phyloP scores from a whole-genome alignment of 805 yeast species.

The Candida golubevii region DNA sequence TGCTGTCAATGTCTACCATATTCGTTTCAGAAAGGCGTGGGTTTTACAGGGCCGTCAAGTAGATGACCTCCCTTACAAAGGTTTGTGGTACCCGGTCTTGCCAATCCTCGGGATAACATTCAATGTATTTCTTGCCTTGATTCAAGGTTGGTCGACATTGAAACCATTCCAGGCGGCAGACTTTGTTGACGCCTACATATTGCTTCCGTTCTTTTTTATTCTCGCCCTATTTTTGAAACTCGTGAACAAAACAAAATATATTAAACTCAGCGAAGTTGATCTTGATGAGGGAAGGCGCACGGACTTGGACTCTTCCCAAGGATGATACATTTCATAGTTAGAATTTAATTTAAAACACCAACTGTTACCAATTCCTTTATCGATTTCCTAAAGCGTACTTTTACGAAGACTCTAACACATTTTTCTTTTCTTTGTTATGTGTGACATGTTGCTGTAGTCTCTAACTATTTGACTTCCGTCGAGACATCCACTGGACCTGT shows the following conservation, averaged over 20 bases:
- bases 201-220: conserved; percentile 54
- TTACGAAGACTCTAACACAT: too few relatives aligned
- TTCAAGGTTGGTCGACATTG: conserved; percentile 65
- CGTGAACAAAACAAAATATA: conserved; percentile 38
- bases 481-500: too few relatives aligned
- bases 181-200: conserved; percentile 55
- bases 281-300: conserved; percentile 49
- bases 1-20: conserved; percentile 49
- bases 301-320: conserved; percentile 20
- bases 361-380: too few relatives aligned
- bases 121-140: conserved; percentile 49
- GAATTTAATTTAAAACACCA: not conserved
- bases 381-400: too few relatives aligned
- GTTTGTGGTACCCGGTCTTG: conserved; percentile 45
- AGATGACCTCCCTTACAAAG: conserved; percentile 34
- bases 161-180: conserved; percentile 49
- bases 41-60: conserved; percentile 32
- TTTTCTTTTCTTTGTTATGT: too few relatives aligned
- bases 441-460: too few relatives aligned
- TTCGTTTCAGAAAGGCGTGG: conserved; percentile 50
- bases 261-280: conserved; percentile 42
- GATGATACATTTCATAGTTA: not conserved
- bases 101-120: conserved; percentile 47
- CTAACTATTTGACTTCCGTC: too few relatives aligned
- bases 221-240: conserved; percentile 36